Conservation (phyloP, 768 basidiomycete species). For the Trichaptum fuscoviolaceum region DNA sequence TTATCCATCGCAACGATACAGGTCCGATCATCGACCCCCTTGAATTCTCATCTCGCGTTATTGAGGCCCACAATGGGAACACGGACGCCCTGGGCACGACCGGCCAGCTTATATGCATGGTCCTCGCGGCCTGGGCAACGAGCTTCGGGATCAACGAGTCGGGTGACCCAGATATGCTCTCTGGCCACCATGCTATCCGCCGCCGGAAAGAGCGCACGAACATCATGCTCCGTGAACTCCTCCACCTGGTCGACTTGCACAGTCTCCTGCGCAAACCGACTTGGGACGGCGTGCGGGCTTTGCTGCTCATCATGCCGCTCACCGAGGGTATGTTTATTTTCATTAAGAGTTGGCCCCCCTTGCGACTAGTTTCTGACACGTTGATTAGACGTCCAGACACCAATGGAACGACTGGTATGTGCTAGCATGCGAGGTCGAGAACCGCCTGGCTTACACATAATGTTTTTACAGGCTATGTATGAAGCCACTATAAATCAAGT, state of each 20-base stretch:
- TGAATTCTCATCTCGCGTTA: slow-evolving; percentile 73
- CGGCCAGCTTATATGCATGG: slow-evolving; percentile 70
- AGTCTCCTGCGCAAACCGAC: slow-evolving; percentile 75
- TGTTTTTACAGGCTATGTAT: slow-evolving; percentile 50
- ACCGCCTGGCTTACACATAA: background rate
- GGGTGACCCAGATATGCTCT: slow-evolving; percentile 43
- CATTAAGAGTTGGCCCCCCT: background rate
- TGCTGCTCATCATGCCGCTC: slow-evolving; percentile 77
- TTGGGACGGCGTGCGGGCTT: slow-evolving; percentile 80
- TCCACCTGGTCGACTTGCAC: slow-evolving; percentile 75
- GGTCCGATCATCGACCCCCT: slow-evolving; percentile 81
- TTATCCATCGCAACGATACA: slow-evolving; percentile 26
- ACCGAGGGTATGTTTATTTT: slow-evolving; percentile 60
- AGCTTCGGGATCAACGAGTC: slow-evolving; percentile 84
- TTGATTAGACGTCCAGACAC: slow-evolving; percentile 35
- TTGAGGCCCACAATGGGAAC: slow-evolving; percentile 55
- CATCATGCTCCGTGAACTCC: slow-evolving; percentile 68
- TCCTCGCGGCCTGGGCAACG: slow-evolving; percentile 83
- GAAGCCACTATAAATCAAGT: slow-evolving; percentile 82
- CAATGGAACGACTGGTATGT: slow-evolving; percentile 39
- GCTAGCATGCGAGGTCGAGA: background rate
- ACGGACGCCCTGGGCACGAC: slow-evolving; percentile 59
- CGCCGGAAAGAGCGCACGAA: slow-evolving; percentile 53
- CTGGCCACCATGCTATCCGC: slow-evolving; percentile 29
- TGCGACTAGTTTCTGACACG: slow-evolving; percentile 4